Conservation (phyloP, 768 basidiomycete species). For the Termitomyces sp. region DNA sequence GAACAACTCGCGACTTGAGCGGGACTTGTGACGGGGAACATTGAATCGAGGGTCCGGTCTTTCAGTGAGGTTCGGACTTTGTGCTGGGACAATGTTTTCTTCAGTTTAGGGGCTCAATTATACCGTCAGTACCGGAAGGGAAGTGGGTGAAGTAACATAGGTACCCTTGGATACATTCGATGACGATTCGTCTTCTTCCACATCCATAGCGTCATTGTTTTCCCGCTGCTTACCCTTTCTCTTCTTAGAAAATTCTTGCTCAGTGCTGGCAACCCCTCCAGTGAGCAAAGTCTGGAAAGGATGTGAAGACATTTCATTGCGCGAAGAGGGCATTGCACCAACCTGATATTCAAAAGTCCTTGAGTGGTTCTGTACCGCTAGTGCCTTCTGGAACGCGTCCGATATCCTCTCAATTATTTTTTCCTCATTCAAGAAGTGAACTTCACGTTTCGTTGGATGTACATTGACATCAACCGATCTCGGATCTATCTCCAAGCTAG, state of each 20-base stretch:
- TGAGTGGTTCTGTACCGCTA: constrained; percentile 61
- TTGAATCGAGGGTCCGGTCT: constrained; percentile 91
- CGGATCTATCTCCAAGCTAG: constrained; percentile 78
- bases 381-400: constrained; percentile 60
- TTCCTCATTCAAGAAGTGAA: constrained; percentile 92
- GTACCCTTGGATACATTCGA: constrained; percentile 19
- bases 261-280: constrained; percentile 36
- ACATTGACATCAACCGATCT: constrained; percentile 94
- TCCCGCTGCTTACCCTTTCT: constrained; percentile 35
- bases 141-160: neutral
- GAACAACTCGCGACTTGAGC: constrained; percentile 29
- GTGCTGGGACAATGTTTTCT: constrained; percentile 69
- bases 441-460: constrained; percentile 95
- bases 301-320: neutral
- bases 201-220: constrained; percentile 16
- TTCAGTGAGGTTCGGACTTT: constrained; percentile 88
- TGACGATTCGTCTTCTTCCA: constrained; percentile 18
- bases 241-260: constrained; percentile 24
- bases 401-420: constrained; percentile 72
- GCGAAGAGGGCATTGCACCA: neutral
- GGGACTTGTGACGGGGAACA: constrained; percentile 72
- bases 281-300: constrained; percentile 51
- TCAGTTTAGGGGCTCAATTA: constrained; percentile 11
- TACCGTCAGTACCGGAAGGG: neutral
- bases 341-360: constrained; percentile 72